Evolutionary conservation across 208 protist species (phyloP), one percentile per base, ranked within the genome.

Genomic region (Trypanosoma brucei): DNA sequence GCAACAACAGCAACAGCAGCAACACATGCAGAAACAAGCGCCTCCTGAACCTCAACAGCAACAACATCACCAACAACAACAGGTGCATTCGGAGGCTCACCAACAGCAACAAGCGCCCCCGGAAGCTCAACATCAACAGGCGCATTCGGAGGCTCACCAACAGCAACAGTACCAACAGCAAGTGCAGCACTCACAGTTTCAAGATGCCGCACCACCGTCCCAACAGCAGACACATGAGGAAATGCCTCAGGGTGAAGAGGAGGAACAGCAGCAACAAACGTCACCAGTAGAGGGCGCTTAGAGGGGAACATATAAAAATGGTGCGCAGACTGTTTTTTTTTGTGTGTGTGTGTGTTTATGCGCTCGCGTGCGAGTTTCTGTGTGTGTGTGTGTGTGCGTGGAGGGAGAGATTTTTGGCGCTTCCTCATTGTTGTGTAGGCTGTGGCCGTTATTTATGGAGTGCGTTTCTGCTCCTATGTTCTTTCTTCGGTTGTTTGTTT

Each of bases 11-110:
- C 55, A 62, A 44, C 49, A 48, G 33, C 30, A 59, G 6, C 40
- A 52, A 13, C 68, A 69, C 14, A 33, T 48, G 30, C 49, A 70
- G 35, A 45, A 72, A 49, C 38, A 63, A 14, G 55, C 55, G 59
- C 49, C 61, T 7, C 33, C 54, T 6, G 30, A 59, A 34, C 56
- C 65, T n/a, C 55, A 62, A 39, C 65, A 71, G 55, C 65, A 63
- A 35, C 50, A 65, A 42, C 52, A 56, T 31, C 45, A 33, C 22
- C 6, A 8, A 36, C 44, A 59, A 58, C 14, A 59, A 49, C 53
- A 62, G 37, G 53, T 5, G 40, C 36, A 57, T 39, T 52, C 54
- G 39, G 13, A 38, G 13, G 33, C 39, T 48, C 60, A 36, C 33
- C 58, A 62, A 39, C 58, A 62, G 33, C 44, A 53, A n/a, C 49